Percentiles rank a stretch among this genome's conserved stretches.
Evolutionary conservation across 352 stramenopile species (phyloP).

Genomic region (Globisporangium paddicum): DNA sequence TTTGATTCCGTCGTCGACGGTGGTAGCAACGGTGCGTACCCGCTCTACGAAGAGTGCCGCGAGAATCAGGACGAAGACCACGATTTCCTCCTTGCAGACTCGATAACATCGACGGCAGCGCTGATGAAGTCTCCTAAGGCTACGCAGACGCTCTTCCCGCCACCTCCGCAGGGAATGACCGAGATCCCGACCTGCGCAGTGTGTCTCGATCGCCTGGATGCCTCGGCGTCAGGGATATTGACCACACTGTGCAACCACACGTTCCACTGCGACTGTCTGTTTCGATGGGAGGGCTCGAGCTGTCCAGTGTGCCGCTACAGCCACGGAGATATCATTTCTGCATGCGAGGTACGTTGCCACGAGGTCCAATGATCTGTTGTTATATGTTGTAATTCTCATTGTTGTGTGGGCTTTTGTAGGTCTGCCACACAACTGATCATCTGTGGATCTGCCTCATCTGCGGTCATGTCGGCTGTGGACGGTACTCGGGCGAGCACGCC

Average conservation of each 20-base stretch:
- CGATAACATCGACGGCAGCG: background rate
- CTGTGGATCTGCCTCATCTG: conserved; percentile 97
- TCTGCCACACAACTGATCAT: conserved; percentile 92
- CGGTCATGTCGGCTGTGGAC: conserved; percentile 93
- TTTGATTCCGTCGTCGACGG: conserved; percentile 53
- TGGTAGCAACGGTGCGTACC: conserved; percentile 12
- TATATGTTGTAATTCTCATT: background rate
- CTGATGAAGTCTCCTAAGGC: conserved; percentile 5
- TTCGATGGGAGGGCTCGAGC: conserved; percentile 92
- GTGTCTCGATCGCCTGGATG: conserved; percentile 88
- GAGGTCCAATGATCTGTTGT: background rate
- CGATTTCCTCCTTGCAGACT: background rate
- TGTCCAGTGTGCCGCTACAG: conserved; percentile 97
- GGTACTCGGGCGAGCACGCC: conserved; percentile 94
- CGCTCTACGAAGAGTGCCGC: conserved; percentile 17
- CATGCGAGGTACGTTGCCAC: conserved; percentile 66
- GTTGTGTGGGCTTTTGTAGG: conserved; percentile 10
- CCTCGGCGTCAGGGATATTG: conserved; percentile 87
- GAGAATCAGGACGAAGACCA: conserved; percentile 16
- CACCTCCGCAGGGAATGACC: conserved; percentile 69
- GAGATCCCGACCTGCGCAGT: conserved; percentile 90
- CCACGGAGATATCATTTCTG: conserved; percentile 90
- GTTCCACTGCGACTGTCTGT: conserved; percentile 96
- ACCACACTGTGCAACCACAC: conserved; percentile 98
- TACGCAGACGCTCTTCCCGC: conserved; percentile 46